Percentiles rank a stretch among this genome's conserved stretches.
Evolutionary conservation across 2,329 filamentous ascomycete genomes (phyloP).

Genomic region (Coniella lustricola): DNA sequence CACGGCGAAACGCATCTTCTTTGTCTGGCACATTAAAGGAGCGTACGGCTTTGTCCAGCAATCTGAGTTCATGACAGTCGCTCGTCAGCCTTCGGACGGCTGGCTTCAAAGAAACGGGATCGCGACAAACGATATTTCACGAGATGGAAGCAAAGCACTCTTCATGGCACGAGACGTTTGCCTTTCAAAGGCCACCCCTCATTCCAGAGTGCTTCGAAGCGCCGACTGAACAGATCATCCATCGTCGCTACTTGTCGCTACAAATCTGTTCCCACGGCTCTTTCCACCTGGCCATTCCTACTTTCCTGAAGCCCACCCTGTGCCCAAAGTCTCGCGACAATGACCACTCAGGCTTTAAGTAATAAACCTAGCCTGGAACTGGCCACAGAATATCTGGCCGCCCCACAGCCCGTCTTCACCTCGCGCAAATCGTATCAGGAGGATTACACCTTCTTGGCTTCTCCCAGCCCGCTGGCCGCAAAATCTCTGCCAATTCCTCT

Average conservation of each 20-base stretch:
- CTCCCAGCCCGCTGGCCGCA: conserved; percentile 26
- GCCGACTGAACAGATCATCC: background rate
- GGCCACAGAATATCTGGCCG: conserved; percentile 22
- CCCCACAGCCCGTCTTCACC: conserved; percentile 19
- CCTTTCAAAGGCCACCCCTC: background rate
- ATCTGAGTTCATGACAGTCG: background rate
- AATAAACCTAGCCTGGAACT: conserved; percentile 29
- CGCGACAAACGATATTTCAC: background rate
- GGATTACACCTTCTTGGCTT: conserved; percentile 21
- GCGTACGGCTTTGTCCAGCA: conserved; percentile 4
- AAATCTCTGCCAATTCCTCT: conserved; percentile 28
- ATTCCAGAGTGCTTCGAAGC: background rate
- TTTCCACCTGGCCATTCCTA: background rate
- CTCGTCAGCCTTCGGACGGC: background rate
- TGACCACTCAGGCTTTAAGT: conserved; percentile 25
- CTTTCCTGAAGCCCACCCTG: background rate
- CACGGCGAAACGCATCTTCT: conserved; percentile 1
- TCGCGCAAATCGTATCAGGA: conserved; percentile 20
- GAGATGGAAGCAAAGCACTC: background rate
- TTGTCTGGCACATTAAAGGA: background rate
- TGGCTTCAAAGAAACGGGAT: background rate
- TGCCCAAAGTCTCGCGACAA: conserved; percentile 16
- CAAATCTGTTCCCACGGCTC: background rate
- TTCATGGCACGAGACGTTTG: background rate
- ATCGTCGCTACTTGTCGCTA: no score